Evolutionary conservation across 257 asterid genomes (phyloP), one percentile per base, ranked within the genome.

Genomic region (Paraleonurus japonicus): DNA sequence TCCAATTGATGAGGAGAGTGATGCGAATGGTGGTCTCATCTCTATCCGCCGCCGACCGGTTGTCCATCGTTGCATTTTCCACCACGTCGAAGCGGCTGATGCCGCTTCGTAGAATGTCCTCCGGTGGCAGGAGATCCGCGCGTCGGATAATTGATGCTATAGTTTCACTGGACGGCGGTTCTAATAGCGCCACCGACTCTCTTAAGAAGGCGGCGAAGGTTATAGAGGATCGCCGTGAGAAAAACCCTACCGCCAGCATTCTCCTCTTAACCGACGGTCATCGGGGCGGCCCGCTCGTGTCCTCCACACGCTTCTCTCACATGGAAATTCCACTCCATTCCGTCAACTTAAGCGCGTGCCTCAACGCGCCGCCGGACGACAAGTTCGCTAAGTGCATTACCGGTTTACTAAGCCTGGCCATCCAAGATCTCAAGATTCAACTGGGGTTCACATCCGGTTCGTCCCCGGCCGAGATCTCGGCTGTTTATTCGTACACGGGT

Each of bases 21-120:
- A 74, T 95, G 95, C 80, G 95, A 61, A 67, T 81, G 79, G 87
- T 95, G 68, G 92, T 90, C 2, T 88, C 98, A 0, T 83, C 95
- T 1, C 89, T 95, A 13, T 83, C 96, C 61, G 80, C 97, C 26
- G 84, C 88, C 75, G 99, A 95, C 77, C 83, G 99, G 1, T 76
- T 95, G 33, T 95, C 99, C 4, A 88, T 95, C 57, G 97, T 95
- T 6, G 99, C 98, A 3, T 95, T 89, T 78, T 92, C 99, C 41
- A 73, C 91, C 33, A 77, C 95, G 0, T 95, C 99, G 17, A 95
- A 95, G 79, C 83, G 99, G 22, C 67, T 95, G 77, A 58, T 90
- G 58, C 97, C 98, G 35, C 81, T 95, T 51, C 82, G 96, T 15
- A 72, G 97, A 70, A 95, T 95, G 99, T 82, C 93, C 65, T 67